Base-by-base conservation (phyloP, 2,329 filamentous ascomycete genomes). In the Lachnum nothofagi region DNA sequence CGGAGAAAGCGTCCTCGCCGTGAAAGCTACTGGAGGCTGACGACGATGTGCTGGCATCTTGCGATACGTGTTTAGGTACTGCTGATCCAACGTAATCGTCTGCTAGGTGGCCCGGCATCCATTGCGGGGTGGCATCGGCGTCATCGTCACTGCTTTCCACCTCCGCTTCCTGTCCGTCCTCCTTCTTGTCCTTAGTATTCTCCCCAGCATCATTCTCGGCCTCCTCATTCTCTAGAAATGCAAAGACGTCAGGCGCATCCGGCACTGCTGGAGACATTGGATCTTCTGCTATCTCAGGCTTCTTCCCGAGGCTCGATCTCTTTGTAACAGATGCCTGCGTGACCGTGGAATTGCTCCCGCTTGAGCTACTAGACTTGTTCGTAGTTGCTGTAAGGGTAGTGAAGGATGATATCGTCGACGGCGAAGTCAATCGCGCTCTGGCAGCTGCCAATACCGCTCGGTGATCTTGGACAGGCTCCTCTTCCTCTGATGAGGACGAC, bases 281-380 rank as follows among this genome's bases (percentile, higher is more conserved):
- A 33, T 19, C 50, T 29, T 53, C 52, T 24, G 43, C 35, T 16
- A 48, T 20, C 38, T 58, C 56, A 17, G 57, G 14, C 27, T 55
- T 52, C 37, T 59, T 60, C 9, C 42, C 48, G 7, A 34, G 8
- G 39, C 20, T 54, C 38, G 48, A 46, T 42, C 49, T 53, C 55
- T 56, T 61, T 8, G 44, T 58, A 7, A 63, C 58, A 9, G 65
- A 65, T n/a, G 56, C 53, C 44, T 65, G 67, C 4, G 68, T 72
- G 19, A 71, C 60, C 3, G 70, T 72, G 7, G 70, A 69, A 49
- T 65, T 66, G 52, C 70, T 72, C 25, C 67, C 68, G 48, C 65
- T 71, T 7, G 71, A 72, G 42, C 65, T 64, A 27, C 64, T 65
- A 0, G 69, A 70, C 9, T 66, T 65, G 45, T 62, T 66, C 2